Evolutionary conservation across 768 basidiomycete species (phyloP), one percentile per base, ranked within the genome.

Genomic region (Cytidiella melzeri): DNA sequence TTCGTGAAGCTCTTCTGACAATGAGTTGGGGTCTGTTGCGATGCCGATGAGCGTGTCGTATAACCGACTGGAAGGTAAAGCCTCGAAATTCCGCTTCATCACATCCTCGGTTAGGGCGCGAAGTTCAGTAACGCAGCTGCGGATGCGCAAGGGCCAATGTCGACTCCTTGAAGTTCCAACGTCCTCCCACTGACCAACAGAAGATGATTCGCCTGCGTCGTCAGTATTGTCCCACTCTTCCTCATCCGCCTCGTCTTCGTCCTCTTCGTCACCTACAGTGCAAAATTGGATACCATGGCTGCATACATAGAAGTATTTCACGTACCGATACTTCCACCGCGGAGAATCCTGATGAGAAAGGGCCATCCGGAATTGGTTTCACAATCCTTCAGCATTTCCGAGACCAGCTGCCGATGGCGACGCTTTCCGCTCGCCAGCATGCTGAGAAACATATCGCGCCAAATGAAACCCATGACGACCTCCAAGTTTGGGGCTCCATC

Each of bases 371-470:
- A 60, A 10, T 65, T 53, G 15, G 66, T 53, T 30, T 79, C 77
- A 43, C 85, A 77, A 49, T 84, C 82, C n/a, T 70, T 66, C 19
- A 85, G 62, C 73, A 84, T 82, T 5, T 74, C 69, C 0, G 74
- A 71, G 12, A 83, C 65, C 43, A 55, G 52, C 37, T 65, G 58
- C 45, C 54, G 55, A 28, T 64, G 55, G 40, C 61, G 51, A 56
- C 57, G 47, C 36, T 63, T 46, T 55, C 70, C 61, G 51, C 57
- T 64, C 0, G 73, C 72, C 6, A 79, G 70, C 61, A 85, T 64
- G 21, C 73, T 75, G 7, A 86, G 59, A 52, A 85, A 77, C 18
- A 85, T 68, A 52, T 86, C 84, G 5, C 83, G 73, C 83, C 83
- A 85, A 45, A 85, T 75, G 80, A 81, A 85, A 15, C 83, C 62